These are phyloP conservation scores for Carex littledalei DNA, from an alignment of 176 grass and related monocot species.

Conservation along the genomic window DNA sequence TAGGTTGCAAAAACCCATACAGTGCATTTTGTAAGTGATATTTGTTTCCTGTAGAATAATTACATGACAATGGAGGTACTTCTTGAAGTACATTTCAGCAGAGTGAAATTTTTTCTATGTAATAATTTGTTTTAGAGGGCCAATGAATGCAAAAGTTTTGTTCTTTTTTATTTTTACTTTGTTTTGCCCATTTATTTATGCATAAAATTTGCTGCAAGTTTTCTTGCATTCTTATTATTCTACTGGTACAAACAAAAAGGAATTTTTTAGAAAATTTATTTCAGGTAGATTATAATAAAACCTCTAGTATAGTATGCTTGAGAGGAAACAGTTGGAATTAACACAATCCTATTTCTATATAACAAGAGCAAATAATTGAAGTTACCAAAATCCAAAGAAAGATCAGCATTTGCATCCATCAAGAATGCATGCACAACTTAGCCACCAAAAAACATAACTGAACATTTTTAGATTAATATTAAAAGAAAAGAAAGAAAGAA, in stretches of 20 bases:
- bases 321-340: background rate
- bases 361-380: background rate
- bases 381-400: background rate
- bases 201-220: background rate
- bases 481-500: background rate
- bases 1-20: background rate
- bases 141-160: background rate
- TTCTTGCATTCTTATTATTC: background rate
- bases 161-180: background rate
- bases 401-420: background rate
- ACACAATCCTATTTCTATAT: background rate
- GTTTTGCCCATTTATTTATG: background rate
- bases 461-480: background rate
- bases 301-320: background rate
- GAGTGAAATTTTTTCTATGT: conserved; percentile 1
- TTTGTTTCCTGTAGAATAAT: conserved; percentile 24
- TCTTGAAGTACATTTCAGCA: background rate
- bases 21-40: conserved; percentile 9
- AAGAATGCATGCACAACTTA: background rate
- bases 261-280: background rate
- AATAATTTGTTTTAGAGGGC: background rate
- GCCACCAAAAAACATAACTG: background rate
- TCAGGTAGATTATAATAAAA: background rate
- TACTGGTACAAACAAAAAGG: background rate
- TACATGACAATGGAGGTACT: background rate